Evolutionary conservation across 495 filamentous ascomycete species (phyloP).

Genomic region (Xylaria castorea): DNA sequence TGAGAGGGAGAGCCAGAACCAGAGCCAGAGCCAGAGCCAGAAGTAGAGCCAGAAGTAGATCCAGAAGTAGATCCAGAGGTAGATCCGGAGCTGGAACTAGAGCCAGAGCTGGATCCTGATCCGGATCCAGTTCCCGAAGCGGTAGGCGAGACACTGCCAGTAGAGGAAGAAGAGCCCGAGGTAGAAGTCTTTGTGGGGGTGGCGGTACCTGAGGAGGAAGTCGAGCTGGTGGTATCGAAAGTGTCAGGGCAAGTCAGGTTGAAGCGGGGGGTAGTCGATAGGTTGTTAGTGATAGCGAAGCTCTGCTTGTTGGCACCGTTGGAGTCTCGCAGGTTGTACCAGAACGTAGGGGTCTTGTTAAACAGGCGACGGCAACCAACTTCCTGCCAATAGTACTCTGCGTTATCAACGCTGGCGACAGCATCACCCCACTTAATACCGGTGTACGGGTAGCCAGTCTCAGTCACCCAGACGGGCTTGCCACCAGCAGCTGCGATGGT

Average conservation of each 20-base stretch:
- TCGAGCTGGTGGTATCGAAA: constrained; percentile 42
- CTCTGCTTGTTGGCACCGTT: constrained; percentile 53
- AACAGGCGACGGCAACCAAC: constrained; percentile 71
- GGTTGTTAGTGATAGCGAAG: constrained; percentile 55
- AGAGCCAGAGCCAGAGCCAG: background rate
- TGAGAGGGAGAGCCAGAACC: background rate
- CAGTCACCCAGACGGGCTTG: constrained; percentile 60
- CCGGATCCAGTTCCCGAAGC: constrained; percentile 29
- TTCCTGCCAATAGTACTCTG: constrained; percentile 74
- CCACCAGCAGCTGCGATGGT: constrained; percentile 38
- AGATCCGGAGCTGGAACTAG: constrained; percentile 34
- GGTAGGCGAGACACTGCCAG: constrained; percentile 31
- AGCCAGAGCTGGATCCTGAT: too few species aligned
- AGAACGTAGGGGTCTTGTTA: constrained; percentile 71
- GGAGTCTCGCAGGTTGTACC: constrained; percentile 57
- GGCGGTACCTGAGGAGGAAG: constrained; percentile 25
- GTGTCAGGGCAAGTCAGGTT: constrained; percentile 62
- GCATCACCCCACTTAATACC: constrained; percentile 60
- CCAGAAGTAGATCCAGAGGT: constrained; percentile 23
- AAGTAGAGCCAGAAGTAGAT: constrained; percentile 21
- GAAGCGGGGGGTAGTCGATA: constrained; percentile 63
- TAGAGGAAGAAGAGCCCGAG: constrained; percentile 34
- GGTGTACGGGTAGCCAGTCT: constrained; percentile 57
- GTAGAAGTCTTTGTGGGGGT: constrained; percentile 26
- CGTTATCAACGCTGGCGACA: constrained; percentile 65